These are phyloP conservation scores for Delonix regia DNA, from an alignment of 306 rosid genomes.

Conservation along the genomic window DNA sequence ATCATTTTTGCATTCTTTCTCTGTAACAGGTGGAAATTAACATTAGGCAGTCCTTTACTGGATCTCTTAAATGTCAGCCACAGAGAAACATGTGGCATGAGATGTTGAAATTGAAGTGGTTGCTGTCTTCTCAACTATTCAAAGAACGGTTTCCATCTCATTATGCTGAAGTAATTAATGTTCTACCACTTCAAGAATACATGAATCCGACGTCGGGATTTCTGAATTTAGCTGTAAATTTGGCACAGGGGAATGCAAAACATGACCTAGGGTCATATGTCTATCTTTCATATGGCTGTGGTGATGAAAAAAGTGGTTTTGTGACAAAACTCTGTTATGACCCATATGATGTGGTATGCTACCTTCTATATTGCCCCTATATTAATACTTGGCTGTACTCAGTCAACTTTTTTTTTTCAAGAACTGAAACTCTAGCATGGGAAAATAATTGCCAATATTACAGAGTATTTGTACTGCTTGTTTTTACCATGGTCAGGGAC, in stretches of 20 bases:
- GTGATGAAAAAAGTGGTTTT: conserved; percentile 66
- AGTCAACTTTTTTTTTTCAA: background rate
- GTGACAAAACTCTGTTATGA: conserved; percentile 73
- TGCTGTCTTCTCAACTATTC: conserved; percentile 87
- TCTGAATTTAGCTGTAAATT: conserved; percentile 80
- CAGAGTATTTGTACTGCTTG: background rate
- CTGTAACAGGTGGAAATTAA: conserved; percentile 89
- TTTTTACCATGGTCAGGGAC: background rate
- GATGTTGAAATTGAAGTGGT: conserved; percentile 79
- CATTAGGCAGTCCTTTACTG: conserved; percentile 76
- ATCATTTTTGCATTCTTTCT: conserved; percentile 30
- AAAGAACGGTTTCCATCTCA: conserved; percentile 92
- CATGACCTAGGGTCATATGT: conserved; percentile 85
- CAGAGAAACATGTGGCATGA: conserved; percentile 67
- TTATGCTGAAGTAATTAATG: conserved; percentile 70
- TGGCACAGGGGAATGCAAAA: conserved; percentile 67
- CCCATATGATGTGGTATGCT: conserved; percentile 79
- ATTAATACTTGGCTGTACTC: background rate
- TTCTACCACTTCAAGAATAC: conserved; percentile 89
- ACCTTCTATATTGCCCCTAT: conserved; percentile 28
- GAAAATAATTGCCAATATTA: conserved; percentile 15
- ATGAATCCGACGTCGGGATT: conserved; percentile 89
- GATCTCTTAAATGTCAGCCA: conserved; percentile 69
- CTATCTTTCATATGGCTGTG: conserved; percentile 72
- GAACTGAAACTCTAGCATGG: background rate